Conservation (phyloP, 495 filamentous ascomycete species). For the Lasiosphaeriaceae sp. region DNA sequence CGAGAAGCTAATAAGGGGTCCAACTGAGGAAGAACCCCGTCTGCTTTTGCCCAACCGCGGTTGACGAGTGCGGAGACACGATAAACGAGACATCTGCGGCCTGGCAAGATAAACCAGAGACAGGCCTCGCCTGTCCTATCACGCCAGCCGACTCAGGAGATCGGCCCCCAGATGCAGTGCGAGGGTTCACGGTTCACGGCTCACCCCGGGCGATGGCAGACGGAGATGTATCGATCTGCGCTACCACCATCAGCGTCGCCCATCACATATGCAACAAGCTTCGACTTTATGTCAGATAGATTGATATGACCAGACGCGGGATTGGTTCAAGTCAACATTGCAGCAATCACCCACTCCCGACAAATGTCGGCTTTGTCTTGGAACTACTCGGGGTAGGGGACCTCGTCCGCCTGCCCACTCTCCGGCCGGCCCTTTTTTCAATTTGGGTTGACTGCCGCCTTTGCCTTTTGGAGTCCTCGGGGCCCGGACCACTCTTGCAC, state of each 20-base stretch:
- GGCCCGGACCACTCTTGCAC: neutral
- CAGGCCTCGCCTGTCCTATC: neutral
- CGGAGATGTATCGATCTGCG: conserved; percentile 24
- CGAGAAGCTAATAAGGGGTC: too few relatives aligned
- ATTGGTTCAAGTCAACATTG: neutral
- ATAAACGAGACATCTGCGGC: conserved; percentile 11
- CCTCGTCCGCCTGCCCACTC: neutral
- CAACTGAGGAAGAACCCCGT: too few relatives aligned
- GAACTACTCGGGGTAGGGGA: too few relatives aligned
- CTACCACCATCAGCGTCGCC: conserved; percentile 11
- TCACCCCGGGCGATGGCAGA: conserved; percentile 26
- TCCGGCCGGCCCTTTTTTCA: too few relatives aligned
- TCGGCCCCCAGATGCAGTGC: conserved; percentile 10
- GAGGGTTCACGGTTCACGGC: conserved; percentile 7
- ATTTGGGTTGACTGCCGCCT: neutral
- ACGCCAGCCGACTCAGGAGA: neutral
- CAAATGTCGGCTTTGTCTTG: neutral
- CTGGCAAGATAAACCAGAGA: neutral
- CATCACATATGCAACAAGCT: conserved; percentile 6
- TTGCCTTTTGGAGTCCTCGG: neutral
- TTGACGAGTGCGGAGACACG: neutral
- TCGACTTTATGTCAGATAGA: conserved; percentile 17
- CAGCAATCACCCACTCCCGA: neutral
- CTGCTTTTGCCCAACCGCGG: neutral
- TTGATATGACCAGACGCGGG: conserved; percentile 8